phyloP scores from a whole-genome alignment of 1,284 basidiomycete genomes.

The Inonotus hispidus region DNA sequence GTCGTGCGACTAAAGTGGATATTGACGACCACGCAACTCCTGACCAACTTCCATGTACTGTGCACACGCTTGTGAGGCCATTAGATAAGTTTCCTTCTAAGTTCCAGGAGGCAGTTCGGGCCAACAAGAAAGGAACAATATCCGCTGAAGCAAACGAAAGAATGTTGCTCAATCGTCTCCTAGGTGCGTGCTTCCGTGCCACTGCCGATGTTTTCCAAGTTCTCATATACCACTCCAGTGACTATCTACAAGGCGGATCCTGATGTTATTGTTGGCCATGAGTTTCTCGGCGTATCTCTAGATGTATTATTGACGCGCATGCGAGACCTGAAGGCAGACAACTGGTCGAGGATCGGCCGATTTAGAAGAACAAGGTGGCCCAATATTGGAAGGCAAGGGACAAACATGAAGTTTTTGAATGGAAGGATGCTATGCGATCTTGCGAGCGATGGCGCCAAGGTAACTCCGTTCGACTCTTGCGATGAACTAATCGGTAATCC shows the following conservation, averaged over 20 bases:
- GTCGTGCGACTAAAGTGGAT: constrained; percentile 45
- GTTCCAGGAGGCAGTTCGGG: constrained; percentile 69
- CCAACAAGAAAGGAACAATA: constrained; percentile 66
- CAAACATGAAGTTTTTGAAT: constrained; percentile 78
- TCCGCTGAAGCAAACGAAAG: constrained; percentile 80
- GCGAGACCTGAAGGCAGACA: constrained; percentile 84
- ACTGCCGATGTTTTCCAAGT: neutral
- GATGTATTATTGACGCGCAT: constrained; percentile 92
- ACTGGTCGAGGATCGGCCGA: constrained; percentile 94
- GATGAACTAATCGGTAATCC: constrained; percentile 18
- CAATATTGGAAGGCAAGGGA: constrained; percentile 76
- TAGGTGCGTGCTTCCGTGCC: constrained; percentile 44
- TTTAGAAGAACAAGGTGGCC: constrained; percentile 85
- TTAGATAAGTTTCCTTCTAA: constrained; percentile 85
- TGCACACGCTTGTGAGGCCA: constrained; percentile 90
- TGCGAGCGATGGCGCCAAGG: constrained; percentile 91
- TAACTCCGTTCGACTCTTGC: constrained; percentile 25
- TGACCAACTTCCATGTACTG: constrained; percentile 75
- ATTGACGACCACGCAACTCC: constrained; percentile 90
- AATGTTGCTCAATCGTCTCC: constrained; percentile 77
- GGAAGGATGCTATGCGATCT: constrained; percentile 92
- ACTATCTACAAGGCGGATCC: constrained; percentile 87
- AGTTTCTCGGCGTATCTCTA: constrained; percentile 88
- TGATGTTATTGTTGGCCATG: constrained; percentile 93
- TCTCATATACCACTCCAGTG: constrained; percentile 37